Evolutionary conservation across 2,329 filamentous ascomycete species (phyloP), one percentile per base, ranked within the genome.

Genomic region (Neofusicoccum laricinum): DNA sequence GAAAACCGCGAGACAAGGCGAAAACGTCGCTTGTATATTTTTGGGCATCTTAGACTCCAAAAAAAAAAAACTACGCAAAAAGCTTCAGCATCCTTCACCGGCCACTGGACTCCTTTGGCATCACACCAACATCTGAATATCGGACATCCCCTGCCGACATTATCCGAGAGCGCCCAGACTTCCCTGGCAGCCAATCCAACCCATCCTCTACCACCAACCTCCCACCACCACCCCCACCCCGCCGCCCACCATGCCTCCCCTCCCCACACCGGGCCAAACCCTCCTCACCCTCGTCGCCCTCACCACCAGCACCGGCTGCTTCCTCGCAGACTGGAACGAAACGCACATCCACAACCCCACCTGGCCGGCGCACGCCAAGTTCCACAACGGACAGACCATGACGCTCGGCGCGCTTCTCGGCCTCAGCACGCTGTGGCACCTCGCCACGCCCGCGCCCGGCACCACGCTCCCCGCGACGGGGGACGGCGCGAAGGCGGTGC

Each of bases 381-480:
- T 83, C 73, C 81, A 84, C 73, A 84, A 83, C 67, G 81, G 80
- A 4, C 82, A 84, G 69, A 84, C 81, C 8, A 83, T 84, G 81
- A 76, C 75, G 1, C 76, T 81, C 55, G 80, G 80, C 0, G 67
- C 81, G 0, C 64, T 75, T 11, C 74, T 82, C 10, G 76, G 77
- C n/a, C 59, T 76, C 4, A 63, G 72, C 1, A 78, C 75, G 8
- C 64, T 78, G 0, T 82, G 78, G 67, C 78, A 76, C 61, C 68
- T 73, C 25, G 5, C 0, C 25, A 30, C 25, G 25, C 5, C 21
- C 68, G 14, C n/a, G 25, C 50, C 50, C 17, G 15, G 11, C 30
- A 6, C 32, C 1, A 17, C 32, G 68, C 7, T 61, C 55, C 0
- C 30, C 19, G 7, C 36, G 19, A 34, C 50, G n/a, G n/a, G n/a